These are phyloP conservation scores for Fusarium sp. DNA, from an alignment of 2,329 filamentous ascomycete species.

Conservation along the genomic window DNA sequence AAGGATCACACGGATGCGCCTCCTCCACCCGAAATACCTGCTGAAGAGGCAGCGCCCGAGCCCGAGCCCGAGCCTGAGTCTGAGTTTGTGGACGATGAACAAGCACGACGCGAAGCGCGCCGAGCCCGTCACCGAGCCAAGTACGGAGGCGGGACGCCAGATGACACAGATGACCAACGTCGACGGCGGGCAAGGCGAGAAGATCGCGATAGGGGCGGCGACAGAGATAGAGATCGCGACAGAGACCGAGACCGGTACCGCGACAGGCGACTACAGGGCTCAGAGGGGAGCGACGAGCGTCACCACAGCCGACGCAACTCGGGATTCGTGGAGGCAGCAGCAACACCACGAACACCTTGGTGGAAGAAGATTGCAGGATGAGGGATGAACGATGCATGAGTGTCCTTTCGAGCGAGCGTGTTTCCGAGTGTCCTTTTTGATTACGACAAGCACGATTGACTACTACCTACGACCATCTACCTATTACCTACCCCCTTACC, in stretches of 20 bases:
- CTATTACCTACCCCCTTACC: not conserved
- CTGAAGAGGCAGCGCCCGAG: slow-evolving; percentile 47
- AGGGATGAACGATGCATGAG: slow-evolving; percentile 37
- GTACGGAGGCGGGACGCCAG: slow-evolving; percentile 55
- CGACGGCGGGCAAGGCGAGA: slow-evolving; percentile 58
- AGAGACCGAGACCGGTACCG: slow-evolving; percentile 33
- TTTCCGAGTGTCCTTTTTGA: slow-evolving; percentile 34
- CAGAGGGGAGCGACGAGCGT: slow-evolving; percentile 59
- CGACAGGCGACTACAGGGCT: slow-evolving; percentile 46
- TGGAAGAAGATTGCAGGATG: slow-evolving; percentile 67
- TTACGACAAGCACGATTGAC: slow-evolving; percentile 26
- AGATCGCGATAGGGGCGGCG: slow-evolving; percentile 32
- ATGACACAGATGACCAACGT: slow-evolving; percentile 58
- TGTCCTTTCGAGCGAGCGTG: slow-evolving; percentile 43
- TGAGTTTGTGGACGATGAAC: slow-evolving; percentile 58
- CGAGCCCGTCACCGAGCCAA: slow-evolving; percentile 59
- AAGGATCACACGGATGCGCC: slow-evolving; percentile 73
- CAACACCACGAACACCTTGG: slow-evolving; percentile 66
- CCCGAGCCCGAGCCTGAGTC: slow-evolving; percentile 41
- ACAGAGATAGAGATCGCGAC: slow-evolving; percentile 27
- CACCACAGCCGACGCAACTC: slow-evolving; percentile 55
- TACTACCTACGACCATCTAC: not conserved
- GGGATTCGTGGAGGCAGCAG: slow-evolving; percentile 57
- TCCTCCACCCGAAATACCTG: slow-evolving; percentile 62
- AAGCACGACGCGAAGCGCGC: slow-evolving; percentile 62